Evolutionary conservation across 306 rosid genomes (phyloP).

Genomic region (Lupinus albus): DNA sequence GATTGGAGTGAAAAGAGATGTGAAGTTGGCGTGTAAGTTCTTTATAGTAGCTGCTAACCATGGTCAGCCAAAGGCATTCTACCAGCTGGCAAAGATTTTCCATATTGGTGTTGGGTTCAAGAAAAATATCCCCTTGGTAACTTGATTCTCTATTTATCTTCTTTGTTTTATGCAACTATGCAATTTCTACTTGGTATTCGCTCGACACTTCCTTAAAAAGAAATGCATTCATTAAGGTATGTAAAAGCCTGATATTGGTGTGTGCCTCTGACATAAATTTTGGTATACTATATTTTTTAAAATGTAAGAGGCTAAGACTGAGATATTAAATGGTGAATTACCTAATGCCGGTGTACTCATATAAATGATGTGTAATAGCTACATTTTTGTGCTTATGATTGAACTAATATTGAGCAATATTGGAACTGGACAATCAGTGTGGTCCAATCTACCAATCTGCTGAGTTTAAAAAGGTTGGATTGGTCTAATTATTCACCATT

Average conservation of each 20-base stretch:
- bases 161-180: background rate
- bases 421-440: background rate
- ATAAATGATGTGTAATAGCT: background rate
- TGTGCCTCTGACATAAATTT: background rate
- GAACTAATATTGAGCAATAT: background rate
- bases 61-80: conserved; percentile 97
- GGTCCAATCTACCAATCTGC: conserved; percentile 2
- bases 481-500: conserved; percentile 24
- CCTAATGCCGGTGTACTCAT: background rate
- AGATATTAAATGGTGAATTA: conserved; percentile 3
- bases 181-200: conserved; percentile 24
- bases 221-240: background rate
- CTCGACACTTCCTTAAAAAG: background rate
- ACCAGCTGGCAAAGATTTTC: conserved; percentile 97
- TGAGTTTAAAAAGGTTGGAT: conserved; percentile 5
- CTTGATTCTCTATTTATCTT: conserved; percentile 24
- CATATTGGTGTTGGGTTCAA: conserved; percentile 92
- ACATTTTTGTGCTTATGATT: conserved; percentile 8
- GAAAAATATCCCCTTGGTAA: conserved; percentile 79
- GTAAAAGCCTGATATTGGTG: conserved; percentile 4
- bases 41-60: conserved; percentile 80
- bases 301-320: background rate
- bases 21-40: conserved; percentile 68
- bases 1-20: conserved; percentile 88
- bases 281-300: background rate